Conservation (phyloP, 345 rosid genomes). For the Citrus sinensis region DNA sequence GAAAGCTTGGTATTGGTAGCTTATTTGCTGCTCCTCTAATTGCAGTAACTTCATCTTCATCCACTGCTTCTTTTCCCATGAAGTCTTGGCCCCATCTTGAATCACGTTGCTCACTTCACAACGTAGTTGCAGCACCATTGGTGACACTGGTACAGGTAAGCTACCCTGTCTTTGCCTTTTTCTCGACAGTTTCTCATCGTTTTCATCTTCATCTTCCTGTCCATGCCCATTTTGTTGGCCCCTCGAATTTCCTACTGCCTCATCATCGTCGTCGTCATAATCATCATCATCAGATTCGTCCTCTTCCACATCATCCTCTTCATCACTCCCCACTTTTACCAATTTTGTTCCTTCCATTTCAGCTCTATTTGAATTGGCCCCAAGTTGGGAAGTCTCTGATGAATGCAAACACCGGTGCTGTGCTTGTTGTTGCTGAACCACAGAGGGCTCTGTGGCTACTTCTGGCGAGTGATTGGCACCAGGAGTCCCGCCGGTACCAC, state of each 20-base stretch:
- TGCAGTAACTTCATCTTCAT: constrained; percentile 53
- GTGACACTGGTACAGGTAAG: constrained; percentile 13
- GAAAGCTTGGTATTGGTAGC: constrained; percentile 52
- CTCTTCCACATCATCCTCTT: constrained; percentile 42
- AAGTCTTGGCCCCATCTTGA: constrained; percentile 54
- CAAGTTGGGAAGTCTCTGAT: constrained; percentile 25
- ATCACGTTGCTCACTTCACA: constrained; percentile 42
- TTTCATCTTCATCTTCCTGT: constrained; percentile 41
- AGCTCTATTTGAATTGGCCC: constrained; percentile 18
- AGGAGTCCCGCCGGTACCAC: constrained; percentile 17
- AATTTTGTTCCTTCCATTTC: constrained; percentile 39
- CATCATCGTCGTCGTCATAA: constrained; percentile 43
- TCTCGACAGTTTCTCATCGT: constrained; percentile 18
- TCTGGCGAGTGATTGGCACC: constrained; percentile 41
- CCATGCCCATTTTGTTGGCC: constrained; percentile 43
- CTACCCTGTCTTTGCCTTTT: constrained; percentile 41
- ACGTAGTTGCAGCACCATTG: constrained; percentile 43
- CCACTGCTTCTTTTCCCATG: constrained; percentile 94
- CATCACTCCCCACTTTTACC: constrained; percentile 45
- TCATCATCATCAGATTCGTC: constrained; percentile 33
- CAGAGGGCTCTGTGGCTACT: constrained; percentile 30
- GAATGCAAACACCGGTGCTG: constrained; percentile 57
- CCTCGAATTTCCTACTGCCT: constrained; percentile 30
- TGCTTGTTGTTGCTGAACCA: constrained; percentile 30
- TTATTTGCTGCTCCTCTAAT: constrained; percentile 70